A percentile compares a stretch with the other conserved stretches of the same genome.
These are phyloP conservation scores for Cutaneotrichosporon mucoides DNA, from an alignment of 1,284 basidiomycete species.

Conservation along the genomic window DNA sequence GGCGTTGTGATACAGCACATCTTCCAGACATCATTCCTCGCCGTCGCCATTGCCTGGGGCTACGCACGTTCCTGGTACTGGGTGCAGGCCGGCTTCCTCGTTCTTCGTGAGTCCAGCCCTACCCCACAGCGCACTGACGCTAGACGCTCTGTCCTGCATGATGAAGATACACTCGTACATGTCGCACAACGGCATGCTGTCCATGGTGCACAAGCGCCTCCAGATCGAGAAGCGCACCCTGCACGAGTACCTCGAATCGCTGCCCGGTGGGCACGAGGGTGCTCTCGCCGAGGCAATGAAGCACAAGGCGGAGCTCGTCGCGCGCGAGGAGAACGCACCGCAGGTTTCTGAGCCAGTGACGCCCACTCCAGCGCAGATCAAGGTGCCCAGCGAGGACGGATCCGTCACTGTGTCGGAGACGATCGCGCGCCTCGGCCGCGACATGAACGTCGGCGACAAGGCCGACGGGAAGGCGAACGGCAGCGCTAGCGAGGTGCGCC, in stretches of 20 bases:
- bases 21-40: conserved; percentile 67
- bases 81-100: conserved; percentile 96
- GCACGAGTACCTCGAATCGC: conserved; percentile 26
- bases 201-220: conserved; percentile 52
- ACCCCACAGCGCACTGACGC: background rate
- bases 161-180: conserved; percentile 83
- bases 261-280: conserved; percentile 38
- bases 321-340: conserved; percentile 33
- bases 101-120: conserved; percentile 57
- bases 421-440: background rate
- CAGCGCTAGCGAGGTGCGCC: background rate
- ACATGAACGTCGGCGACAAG: background rate
- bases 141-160: conserved; percentile 45
- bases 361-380: conserved; percentile 66
- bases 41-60: conserved; percentile 57
- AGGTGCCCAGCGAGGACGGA: background rate
- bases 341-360: conserved; percentile 30
- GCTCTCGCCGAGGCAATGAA: conserved; percentile 36
- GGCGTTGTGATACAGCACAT: conserved; percentile 73
- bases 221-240: conserved; percentile 37
- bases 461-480: background rate
- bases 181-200: conserved; percentile 80
- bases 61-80: conserved; percentile 81
- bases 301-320: conserved; percentile 29
- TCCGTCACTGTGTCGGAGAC: background rate